phyloP scores from a whole-genome alignment of 2,329 filamentous ascomycete genomes.

The Aspergillus hortae region DNA sequence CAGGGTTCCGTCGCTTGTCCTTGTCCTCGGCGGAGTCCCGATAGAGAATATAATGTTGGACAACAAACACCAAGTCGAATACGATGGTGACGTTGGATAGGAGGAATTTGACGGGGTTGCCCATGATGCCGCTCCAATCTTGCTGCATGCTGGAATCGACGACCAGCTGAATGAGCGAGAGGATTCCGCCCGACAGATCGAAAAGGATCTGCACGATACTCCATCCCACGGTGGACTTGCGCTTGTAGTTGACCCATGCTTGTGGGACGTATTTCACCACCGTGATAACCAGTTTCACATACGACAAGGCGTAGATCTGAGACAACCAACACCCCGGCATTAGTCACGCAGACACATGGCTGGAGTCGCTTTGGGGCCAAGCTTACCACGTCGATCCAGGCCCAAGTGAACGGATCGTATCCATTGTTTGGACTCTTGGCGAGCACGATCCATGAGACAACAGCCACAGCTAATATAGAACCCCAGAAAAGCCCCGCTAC shows the following conservation, averaged over 20 bases:
- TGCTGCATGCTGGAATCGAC: constrained; percentile 80
- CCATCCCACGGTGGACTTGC: constrained; percentile 84
- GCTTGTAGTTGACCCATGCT: constrained; percentile 75
- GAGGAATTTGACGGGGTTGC: constrained; percentile 86
- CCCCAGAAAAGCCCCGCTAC: constrained; percentile 69
- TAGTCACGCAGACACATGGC: not conserved
- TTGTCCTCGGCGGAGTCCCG: constrained; percentile 25
- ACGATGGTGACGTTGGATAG: constrained; percentile 80
- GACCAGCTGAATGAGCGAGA: constrained; percentile 76
- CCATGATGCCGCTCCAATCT: constrained; percentile 87
- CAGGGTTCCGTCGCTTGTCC: constrained; percentile 15
- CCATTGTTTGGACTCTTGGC: constrained; percentile 39
- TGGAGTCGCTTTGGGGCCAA: not conserved
- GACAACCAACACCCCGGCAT: not conserved
- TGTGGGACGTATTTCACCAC: constrained; percentile 92
- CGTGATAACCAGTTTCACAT: constrained; percentile 85
- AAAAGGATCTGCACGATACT: constrained; percentile 79
- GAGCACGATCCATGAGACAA: constrained; percentile 41
- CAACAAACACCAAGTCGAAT: constrained; percentile 82
- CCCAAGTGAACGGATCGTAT: constrained; percentile 51
- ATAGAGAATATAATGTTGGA: constrained; percentile 86
- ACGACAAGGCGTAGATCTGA: constrained; percentile 67
- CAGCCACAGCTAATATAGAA: constrained; percentile 50
- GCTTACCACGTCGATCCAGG: constrained; percentile 62
- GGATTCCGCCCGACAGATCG: constrained; percentile 74